Conservation (phyloP, 331 rosid genomes). For the Quercus tomentella region DNA sequence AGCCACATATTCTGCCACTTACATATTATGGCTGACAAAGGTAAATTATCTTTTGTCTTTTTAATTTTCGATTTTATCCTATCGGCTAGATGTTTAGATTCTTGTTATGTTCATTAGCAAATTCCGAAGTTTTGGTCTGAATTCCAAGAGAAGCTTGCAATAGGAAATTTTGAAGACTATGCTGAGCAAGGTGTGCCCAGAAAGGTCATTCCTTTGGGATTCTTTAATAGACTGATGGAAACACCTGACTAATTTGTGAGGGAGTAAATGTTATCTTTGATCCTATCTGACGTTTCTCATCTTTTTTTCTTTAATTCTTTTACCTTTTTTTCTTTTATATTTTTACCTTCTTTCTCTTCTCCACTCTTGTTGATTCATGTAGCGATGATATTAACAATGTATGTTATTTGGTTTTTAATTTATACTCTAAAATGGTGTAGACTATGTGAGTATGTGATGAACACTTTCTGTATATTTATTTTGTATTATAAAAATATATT, state of each 20-base stretch:
- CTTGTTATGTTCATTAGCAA: constrained; percentile 45
- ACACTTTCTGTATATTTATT: too few relatives aligned
- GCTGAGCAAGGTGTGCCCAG: constrained; percentile 53
- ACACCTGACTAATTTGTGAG: neutral
- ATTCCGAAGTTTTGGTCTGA: constrained; percentile 35
- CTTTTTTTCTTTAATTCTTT: too few relatives aligned
- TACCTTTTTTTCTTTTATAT: too few relatives aligned
- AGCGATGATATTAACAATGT: too few relatives aligned
- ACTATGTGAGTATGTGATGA: too few relatives aligned
- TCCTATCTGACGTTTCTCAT: too few relatives aligned
- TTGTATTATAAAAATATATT: too few relatives aligned
- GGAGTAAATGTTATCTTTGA: too few relatives aligned
- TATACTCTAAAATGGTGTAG: too few relatives aligned
- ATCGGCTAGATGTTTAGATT: constrained; percentile 1
- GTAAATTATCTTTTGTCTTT: constrained; percentile 23
- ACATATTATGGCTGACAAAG: constrained; percentile 66
- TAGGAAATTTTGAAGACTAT: constrained; percentile 38
- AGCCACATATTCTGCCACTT: constrained; percentile 51
- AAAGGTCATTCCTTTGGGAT: constrained; percentile 53
- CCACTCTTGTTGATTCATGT: neutral
- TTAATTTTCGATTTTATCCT: neutral
- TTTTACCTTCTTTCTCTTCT: too few relatives aligned
- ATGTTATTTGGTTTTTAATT: too few relatives aligned
- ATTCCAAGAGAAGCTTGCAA: constrained; percentile 43
- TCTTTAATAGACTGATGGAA: constrained; percentile 19